phyloP scores from a whole-genome alignment of 148 eudicot species.

The Fagopyrum esculentum region DNA sequence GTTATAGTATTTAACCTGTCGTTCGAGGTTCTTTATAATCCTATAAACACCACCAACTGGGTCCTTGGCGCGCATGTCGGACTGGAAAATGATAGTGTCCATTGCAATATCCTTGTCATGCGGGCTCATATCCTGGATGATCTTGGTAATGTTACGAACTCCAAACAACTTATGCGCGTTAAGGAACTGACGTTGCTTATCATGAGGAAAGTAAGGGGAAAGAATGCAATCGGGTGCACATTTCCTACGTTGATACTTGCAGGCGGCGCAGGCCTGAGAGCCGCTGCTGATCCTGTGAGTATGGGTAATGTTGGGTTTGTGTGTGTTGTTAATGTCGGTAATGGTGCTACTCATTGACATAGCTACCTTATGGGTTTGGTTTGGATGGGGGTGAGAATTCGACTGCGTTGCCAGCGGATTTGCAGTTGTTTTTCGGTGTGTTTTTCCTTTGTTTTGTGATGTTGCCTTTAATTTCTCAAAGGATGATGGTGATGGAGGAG shows the following conservation, averaged over 20 bases:
- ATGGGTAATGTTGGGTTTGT: conserved; percentile 15
- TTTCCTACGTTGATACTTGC: conserved; percentile 74
- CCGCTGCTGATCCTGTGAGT: conserved; percentile 28
- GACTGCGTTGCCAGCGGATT: conserved; percentile 63
- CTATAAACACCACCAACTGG: conserved; percentile 79
- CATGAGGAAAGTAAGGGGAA: conserved; percentile 81
- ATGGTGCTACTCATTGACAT: conserved; percentile 11
- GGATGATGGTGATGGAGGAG: not conserved
- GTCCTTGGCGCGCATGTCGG: conserved; percentile 65
- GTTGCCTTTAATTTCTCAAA: conserved; percentile 11
- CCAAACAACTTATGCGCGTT: conserved; percentile 88
- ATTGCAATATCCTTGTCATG: conserved; percentile 58
- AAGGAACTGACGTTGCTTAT: conserved; percentile 53
- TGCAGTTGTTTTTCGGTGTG: conserved; percentile 19
- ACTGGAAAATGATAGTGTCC: conserved; percentile 63
- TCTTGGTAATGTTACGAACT: conserved; percentile 81
- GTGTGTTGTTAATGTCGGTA: not conserved
- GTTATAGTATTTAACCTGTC: conserved; percentile 29
- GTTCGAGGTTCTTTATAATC: conserved; percentile 41
- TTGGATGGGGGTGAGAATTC: conserved; percentile 37
- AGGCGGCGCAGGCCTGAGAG: conserved; percentile 81
- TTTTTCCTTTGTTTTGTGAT: conserved; percentile 22
- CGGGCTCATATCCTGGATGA: conserved; percentile 39
- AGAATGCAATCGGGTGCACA: conserved; percentile 65
- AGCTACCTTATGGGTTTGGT: conserved; percentile 7